A percentile compares a stretch with the other conserved stretches of the same genome.
These are phyloP conservation scores for Lonicera japonica DNA, from an alignment of 129 eudicot genomes.

Conservation along the genomic window DNA sequence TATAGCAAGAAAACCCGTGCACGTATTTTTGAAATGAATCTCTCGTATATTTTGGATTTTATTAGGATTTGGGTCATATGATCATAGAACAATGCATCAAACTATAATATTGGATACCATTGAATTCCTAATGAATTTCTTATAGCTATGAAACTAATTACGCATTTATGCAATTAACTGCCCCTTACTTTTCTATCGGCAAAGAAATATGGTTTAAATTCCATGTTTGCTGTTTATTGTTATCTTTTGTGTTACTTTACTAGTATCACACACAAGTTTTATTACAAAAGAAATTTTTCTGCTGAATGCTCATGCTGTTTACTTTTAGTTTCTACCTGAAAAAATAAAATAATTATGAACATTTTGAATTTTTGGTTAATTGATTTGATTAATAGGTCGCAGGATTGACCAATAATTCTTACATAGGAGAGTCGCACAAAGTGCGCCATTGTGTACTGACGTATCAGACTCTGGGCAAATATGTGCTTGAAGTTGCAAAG, in stretches of 20 bases:
- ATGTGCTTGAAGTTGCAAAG: slow-evolving; percentile 95
- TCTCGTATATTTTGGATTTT: neutral
- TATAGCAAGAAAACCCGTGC: slow-evolving; percentile 17
- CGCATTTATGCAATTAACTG: neutral
- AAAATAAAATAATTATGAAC: too few relatives aligned
- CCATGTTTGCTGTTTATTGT: slow-evolving; percentile 1
- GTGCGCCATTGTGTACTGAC: slow-evolving; percentile 84
- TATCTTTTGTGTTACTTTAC: too few relatives aligned
- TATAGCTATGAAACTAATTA: neutral
- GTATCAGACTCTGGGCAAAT: slow-evolving; percentile 60
- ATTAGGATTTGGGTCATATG: neutral
- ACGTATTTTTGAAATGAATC: slow-evolving; percentile 2
- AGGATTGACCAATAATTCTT: slow-evolving; percentile 89
- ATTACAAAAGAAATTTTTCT: too few relatives aligned
- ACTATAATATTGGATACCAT: too few relatives aligned
- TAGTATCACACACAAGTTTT: too few relatives aligned
- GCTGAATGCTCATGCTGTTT: too few relatives aligned
- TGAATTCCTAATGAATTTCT: neutral
- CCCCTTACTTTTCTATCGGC: neutral
- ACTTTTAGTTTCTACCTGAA: too few relatives aligned
- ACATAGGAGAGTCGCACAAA: slow-evolving; percentile 52
- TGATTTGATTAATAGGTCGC: slow-evolving; percentile 43
- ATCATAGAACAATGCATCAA: neutral
- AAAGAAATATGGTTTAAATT: slow-evolving; percentile 2
- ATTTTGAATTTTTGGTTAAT: neutral